phyloP scores from a whole-genome alignment of 2,329 filamentous ascomycete genomes.

The Colletotrichum truncatum region DNA sequence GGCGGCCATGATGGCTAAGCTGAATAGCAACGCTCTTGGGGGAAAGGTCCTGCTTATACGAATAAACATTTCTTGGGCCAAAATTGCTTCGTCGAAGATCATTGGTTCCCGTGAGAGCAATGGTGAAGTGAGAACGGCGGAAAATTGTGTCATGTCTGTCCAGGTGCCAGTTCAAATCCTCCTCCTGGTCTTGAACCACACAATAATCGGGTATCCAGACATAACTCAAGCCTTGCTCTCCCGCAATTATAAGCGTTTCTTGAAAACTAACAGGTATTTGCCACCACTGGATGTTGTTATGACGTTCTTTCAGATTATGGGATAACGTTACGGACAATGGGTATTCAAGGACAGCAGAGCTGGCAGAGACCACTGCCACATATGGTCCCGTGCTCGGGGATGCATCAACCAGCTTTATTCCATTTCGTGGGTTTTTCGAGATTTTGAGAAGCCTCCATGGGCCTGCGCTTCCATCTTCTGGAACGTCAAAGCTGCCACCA shows the following conservation, averaged over 20 bases:
- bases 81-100: slow-evolving; percentile 5
- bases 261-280: slow-evolving; percentile 3
- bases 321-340: background rate
- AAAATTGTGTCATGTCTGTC: slow-evolving; percentile 3
- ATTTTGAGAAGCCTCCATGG: background rate
- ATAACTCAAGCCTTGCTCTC: background rate
- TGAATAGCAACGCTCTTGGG: background rate
- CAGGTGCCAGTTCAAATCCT: slow-evolving; percentile 4
- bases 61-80: background rate
- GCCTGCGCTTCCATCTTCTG: background rate
- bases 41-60: background rate
- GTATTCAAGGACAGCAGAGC: background rate
- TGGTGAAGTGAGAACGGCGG: background rate
- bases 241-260: background rate
- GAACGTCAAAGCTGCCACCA: too few species aligned
- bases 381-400: background rate
- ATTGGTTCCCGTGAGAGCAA: background rate
- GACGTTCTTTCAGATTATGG: background rate
- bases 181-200: background rate
- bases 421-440: background rate
- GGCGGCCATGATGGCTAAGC: background rate
- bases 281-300: slow-evolving; percentile 1
- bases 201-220: slow-evolving; percentile 3
- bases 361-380: background rate
- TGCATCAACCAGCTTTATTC: background rate